Evolutionary conservation across 805 yeast species (phyloP), one percentile per base, ranked within the genome.

Genomic region (Yarrowia bubula): DNA sequence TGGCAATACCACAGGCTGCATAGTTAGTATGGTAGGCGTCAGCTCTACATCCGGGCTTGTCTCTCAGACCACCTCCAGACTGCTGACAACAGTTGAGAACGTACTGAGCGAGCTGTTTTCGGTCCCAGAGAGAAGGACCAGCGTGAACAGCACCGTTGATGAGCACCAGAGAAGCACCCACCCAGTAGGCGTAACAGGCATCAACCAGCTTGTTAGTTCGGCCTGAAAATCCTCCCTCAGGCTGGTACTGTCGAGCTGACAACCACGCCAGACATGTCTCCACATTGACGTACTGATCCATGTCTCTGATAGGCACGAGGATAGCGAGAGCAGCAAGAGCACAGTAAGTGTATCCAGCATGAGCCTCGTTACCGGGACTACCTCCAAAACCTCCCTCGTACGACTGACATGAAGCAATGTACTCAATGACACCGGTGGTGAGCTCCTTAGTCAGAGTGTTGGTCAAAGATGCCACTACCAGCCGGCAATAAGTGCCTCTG

Each of bases 331-430:
- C 83, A 50, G 88, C 96, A 48, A 89, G 78, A 0, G 93, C 96
- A 78, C 99, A 95, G 74, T 84, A 95, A 0, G 98, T 85, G 74
- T 95, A 96, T 0, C 99, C 99, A 1, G 98, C 99, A 73, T 95
- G 99, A 0, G 98, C 98, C 75, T 95, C 99, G 67, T 84, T 88
- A 5, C 82, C 80, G 0, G 96, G 95, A 18, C 80, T 79, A 1
- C 96, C 97, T 1, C 92, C 91, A 76, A 93, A 89, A 0, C 99
- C 99, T 28, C 99, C 99, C 76, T 96, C 99, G 73, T 83, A 92
- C 0, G 93, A 89, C 75, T 95, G 99, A 70, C 97, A 91, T 11
- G 73, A 69, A 0, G 76, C 70, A 13, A 95, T 69, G 86, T 92
- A 93, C 13, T 81, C 82, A 2, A 79, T 77, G 0, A 85, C 81